Percentiles rank a stretch among this genome's conserved stretches.
Conservation (phyloP, 2,329 filamentous ascomycete genomes). For the Cladosporium sp. region DNA sequence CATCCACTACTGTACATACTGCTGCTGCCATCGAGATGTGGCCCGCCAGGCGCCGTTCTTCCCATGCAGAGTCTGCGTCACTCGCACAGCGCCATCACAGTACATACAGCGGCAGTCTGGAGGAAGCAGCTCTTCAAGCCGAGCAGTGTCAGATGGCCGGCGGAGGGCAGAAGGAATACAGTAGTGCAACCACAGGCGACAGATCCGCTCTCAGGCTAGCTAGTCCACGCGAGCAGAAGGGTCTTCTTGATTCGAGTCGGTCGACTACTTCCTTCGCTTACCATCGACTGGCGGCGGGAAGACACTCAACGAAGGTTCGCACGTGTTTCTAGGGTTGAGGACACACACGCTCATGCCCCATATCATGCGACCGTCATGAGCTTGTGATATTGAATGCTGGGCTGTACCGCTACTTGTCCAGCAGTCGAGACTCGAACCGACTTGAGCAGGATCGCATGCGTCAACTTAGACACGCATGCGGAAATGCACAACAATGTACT, state of each 20-base stretch:
- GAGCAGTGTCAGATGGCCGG: not conserved
- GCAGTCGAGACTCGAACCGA: not conserved
- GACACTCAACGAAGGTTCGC: slow-evolving; percentile 1
- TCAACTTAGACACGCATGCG: not conserved
- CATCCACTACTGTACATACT: not conserved
- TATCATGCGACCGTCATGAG: not conserved
- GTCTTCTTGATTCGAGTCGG: not conserved
- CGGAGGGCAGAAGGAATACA: not conserved
- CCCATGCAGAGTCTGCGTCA: not conserved
- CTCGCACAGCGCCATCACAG: slow-evolving; percentile 7
- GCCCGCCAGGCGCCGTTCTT: not conserved
- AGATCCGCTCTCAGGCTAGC: slow-evolving; percentile 9
- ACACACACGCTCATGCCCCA: not conserved
- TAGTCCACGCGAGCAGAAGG: slow-evolving; percentile 13
- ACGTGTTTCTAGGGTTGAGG: not conserved
- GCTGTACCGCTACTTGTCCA: not conserved
- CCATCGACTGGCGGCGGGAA: not conserved
- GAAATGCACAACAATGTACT: not conserved
- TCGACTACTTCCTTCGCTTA: slow-evolving; percentile 15
- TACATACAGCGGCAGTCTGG: not conserved
- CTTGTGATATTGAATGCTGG: not conserved
- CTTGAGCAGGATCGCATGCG: not conserved
- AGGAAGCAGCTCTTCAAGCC: not conserved
- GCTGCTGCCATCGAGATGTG: slow-evolving; percentile 8
- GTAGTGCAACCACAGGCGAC: slow-evolving; percentile 10